Conservation (phyloP, 352 stramenopile species). For the Pythium phragmitis region DNA sequence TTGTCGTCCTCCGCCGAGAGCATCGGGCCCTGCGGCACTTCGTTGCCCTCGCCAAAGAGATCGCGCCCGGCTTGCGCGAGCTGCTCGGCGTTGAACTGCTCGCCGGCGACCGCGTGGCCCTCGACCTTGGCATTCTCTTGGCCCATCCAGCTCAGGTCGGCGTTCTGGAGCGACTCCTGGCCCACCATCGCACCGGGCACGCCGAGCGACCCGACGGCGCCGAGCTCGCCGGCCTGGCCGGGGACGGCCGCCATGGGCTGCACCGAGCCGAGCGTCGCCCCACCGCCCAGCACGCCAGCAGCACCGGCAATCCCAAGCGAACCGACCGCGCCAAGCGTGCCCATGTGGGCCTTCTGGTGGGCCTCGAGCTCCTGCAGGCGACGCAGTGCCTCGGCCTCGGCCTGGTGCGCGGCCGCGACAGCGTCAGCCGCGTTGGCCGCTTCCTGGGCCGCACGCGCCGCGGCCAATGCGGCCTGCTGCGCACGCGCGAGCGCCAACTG, state of each 20-base stretch:
- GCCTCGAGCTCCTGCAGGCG: slow-evolving; percentile 61
- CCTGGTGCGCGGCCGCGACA: slow-evolving; percentile 66
- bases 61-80: slow-evolving; percentile 83
- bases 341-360: slow-evolving; percentile 48
- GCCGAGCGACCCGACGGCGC: slow-evolving; percentile 70
- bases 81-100: slow-evolving; percentile 73
- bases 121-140: slow-evolving; percentile 80
- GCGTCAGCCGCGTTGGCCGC: slow-evolving; percentile 70
- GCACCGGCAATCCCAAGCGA: slow-evolving; percentile 48
- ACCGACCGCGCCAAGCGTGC: slow-evolving; percentile 56
- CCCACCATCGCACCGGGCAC: slow-evolving; percentile 71
- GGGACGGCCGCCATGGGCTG: slow-evolving; percentile 58
- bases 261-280: slow-evolving; percentile 63
- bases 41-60: slow-evolving; percentile 81
- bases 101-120: slow-evolving; percentile 71
- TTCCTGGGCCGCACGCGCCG: slow-evolving; percentile 72
- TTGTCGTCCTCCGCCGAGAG: slow-evolving; percentile 89
- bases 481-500: slow-evolving; percentile 64
- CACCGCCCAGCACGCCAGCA: slow-evolving; percentile 43
- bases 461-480: slow-evolving; percentile 69
- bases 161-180: slow-evolving; percentile 81
- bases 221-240: slow-evolving; percentile 74
- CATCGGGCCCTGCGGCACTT: slow-evolving; percentile 70
- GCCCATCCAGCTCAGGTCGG: slow-evolving; percentile 84
- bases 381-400: slow-evolving; percentile 74